These are phyloP conservation scores for Melampsora americana DNA, from an alignment of 1,284 basidiomycete genomes.

Conservation along the genomic window DNA sequence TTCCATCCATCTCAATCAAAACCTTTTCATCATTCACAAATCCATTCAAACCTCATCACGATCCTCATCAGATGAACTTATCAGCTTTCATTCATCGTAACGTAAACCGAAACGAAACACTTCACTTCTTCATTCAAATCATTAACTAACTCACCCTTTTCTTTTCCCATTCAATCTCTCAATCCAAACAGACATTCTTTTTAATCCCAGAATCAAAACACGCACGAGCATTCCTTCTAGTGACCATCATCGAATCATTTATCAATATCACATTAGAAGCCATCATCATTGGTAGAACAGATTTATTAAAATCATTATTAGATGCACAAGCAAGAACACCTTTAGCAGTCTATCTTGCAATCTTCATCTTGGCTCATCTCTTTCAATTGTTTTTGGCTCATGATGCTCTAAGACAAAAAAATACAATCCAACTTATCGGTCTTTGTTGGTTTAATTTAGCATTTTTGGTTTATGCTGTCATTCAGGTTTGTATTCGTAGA, in stretches of 20 bases:
- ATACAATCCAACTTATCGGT: constrained; percentile 41
- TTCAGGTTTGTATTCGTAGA: constrained; percentile 15
- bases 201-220: not conserved
- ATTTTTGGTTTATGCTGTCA: constrained; percentile 24
- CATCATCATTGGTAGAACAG: not conserved
- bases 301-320: constrained; percentile 9
- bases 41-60: too few relatives aligned
- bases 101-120: too few relatives aligned
- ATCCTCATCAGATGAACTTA: too few relatives aligned
- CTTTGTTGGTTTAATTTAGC: constrained; percentile 30
- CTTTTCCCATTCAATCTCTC: too few relatives aligned
- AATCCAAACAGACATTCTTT: too few relatives aligned
- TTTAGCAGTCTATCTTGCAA: constrained; percentile 28
- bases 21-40: too few relatives aligned
- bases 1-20: too few relatives aligned
- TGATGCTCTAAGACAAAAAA: constrained; percentile 29
- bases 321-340: constrained; percentile 3
- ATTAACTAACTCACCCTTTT: too few relatives aligned
- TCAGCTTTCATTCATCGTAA: too few relatives aligned
- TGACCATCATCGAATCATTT: constrained; percentile 16
- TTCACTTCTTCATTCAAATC: too few relatives aligned
- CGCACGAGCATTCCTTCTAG: constrained; percentile 5
- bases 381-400: constrained; percentile 30
- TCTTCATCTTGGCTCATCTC: constrained; percentile 42
- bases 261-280: constrained; percentile 26